phyloP scores from a whole-genome alignment of 139 green algal genomes.

The Micromonas pusilla region DNA sequence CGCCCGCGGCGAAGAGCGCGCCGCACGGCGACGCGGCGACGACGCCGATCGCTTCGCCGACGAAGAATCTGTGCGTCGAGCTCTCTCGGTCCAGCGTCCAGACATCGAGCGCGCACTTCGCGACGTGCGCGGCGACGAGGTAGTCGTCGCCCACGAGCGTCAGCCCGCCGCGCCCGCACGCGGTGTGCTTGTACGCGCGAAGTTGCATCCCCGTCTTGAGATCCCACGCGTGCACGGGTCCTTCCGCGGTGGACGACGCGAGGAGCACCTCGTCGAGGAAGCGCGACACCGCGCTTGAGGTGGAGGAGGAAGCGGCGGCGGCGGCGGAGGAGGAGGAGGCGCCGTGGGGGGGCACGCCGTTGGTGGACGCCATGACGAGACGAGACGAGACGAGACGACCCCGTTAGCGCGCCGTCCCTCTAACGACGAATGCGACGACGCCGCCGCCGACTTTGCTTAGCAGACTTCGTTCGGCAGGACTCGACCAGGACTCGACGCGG shows the following conservation, averaged over 20 bases:
- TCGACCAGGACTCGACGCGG: no score
- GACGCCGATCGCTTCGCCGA: slow-evolving; percentile 46
- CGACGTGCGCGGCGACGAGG: neutral
- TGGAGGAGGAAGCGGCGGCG: no score
- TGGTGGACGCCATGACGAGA: no score
- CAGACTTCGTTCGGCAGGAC: no score
- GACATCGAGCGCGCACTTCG: neutral
- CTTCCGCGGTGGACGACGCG: neutral
- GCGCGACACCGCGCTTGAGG: neutral
- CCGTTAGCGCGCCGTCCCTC: no score
- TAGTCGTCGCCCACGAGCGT: neutral
- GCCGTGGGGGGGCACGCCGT: no score
- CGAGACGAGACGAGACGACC: no score
- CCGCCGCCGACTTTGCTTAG: no score
- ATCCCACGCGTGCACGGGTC: neutral
- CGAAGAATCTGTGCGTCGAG: slow-evolving; percentile 40
- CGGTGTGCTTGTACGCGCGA: neutral
- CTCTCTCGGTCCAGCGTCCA: neutral
- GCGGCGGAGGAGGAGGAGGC: no score
- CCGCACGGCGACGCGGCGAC: slow-evolving; percentile 54
- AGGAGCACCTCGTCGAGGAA: neutral
- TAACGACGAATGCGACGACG: no score
- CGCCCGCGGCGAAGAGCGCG: slow-evolving; percentile 50
- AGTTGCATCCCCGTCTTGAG: neutral
- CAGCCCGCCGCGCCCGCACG: neutral